Base-by-base conservation (phyloP, 2,329 filamentous ascomycete genomes). In the Aspergillus jensenii region DNA sequence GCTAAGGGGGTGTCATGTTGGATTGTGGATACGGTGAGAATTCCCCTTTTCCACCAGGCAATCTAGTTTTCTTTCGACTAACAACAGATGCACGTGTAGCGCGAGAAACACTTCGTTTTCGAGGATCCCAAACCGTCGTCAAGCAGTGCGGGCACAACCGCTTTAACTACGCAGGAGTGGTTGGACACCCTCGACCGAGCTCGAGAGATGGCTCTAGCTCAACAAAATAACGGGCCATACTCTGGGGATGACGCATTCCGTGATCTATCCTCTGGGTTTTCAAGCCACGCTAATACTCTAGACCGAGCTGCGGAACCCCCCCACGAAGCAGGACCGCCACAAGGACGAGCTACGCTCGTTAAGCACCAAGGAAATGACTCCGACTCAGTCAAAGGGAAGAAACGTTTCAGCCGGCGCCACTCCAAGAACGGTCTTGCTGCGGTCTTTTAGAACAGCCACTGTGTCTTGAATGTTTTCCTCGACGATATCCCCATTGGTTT, bases 381-480 rank as follows among this genome's bases (percentile, higher is more conserved):
- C 48, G 82, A 84, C 52, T 83, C 81, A n/a, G 67, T 82, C 15
- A 86, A 84, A 70, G 82, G 82, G 49, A 79, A 81, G 65, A 87
- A 86, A 70, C 76, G 85, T 49, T 98, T 97, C 76, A 96, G 92
- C 78, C 95, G 95, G 77, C 84, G 93, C 65, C 91, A 96, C 76
- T 96, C 90, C 15, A 96, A 96, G 78, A 96, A 91, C 73, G 93
- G 93, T n/a, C 83, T 96, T 49, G 91, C 91, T 27, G 90, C 93
- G 49, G 90, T 91, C 51, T 96, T 97, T 71, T 96, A 74, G 75
- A 58, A 53, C 31, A 6, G 17, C 21, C 19, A 43, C 47, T 31
- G 33, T 40, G 41, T 48, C 19, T 48, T 41, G 33, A 31, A 27
- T 46, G 89, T 91, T 51, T 96, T 96, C 71, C 96, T 74, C 74